These are phyloP conservation scores for Rubia peregrina DNA, from an alignment of 305 asterid species.

Conservation along the genomic window DNA sequence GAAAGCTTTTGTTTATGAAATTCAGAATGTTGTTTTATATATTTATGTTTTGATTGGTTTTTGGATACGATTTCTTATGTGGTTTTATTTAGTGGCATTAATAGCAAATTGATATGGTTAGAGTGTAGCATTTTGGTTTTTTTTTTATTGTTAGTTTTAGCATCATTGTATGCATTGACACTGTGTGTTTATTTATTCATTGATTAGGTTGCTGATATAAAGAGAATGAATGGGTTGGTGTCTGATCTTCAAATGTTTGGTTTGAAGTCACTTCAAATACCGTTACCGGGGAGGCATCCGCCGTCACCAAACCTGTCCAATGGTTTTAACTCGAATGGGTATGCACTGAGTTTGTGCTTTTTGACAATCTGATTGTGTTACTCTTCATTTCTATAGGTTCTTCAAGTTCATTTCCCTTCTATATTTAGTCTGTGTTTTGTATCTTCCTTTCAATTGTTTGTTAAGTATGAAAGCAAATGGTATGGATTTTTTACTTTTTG, in stretches of 20 bases:
- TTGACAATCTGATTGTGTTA: neutral
- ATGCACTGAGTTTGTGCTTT: constrained; percentile 16
- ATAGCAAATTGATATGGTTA: neutral
- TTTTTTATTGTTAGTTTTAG: neutral
- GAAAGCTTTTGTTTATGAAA: neutral
- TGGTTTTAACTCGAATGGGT: constrained; percentile 42
- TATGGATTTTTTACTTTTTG: neutral
- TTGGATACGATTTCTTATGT: neutral
- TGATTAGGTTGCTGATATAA: constrained; percentile 68
- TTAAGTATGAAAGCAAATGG: neutral
- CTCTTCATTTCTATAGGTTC: neutral
- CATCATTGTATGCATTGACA: neutral
- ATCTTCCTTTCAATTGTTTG: constrained; percentile 1
- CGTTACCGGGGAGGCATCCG: constrained; percentile 79
- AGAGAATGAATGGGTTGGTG: constrained; percentile 67
- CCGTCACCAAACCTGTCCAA: constrained; percentile 57
- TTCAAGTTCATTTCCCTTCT: neutral
- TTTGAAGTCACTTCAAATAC: constrained; percentile 66
- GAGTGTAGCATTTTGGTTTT: neutral
- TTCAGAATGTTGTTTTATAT: neutral
- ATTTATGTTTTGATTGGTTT: neutral
- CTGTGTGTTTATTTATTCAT: constrained; percentile 3
- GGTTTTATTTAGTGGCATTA: neutral
- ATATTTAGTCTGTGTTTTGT: neutral
- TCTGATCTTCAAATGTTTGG: constrained; percentile 90